phyloP scores from a whole-genome alignment of 140 eudicot species.

The Stevia rebaudiana region DNA sequence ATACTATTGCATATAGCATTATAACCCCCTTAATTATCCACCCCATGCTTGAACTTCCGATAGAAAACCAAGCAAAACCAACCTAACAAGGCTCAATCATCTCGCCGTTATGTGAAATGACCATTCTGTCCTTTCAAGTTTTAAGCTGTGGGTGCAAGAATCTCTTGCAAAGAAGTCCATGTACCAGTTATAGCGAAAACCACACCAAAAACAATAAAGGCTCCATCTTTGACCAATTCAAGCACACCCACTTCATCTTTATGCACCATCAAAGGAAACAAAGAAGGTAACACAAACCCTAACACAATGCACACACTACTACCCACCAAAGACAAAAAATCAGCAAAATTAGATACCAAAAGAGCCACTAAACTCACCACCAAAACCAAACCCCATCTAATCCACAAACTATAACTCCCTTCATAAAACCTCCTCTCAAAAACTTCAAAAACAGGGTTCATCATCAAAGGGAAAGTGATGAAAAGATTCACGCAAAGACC shows the following conservation, averaged over 20 bases:
- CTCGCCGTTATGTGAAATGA: slow-evolving; percentile 3
- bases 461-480: slow-evolving; percentile 81
- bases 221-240: slow-evolving; percentile 41
- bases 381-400: slow-evolving; percentile 70
- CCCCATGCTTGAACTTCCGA: neutral
- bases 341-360: slow-evolving; percentile 82
- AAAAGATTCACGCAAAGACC: slow-evolving; percentile 74
- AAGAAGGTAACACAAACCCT: slow-evolving; percentile 82
- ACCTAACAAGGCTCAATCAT: neutral
- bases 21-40: slow-evolving; percentile 8
- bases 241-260: slow-evolving; percentile 55
- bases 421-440: slow-evolving; percentile 74
- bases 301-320: slow-evolving; percentile 78
- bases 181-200: slow-evolving; percentile 61
- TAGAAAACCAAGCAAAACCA: slow-evolving; percentile 10
- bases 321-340: slow-evolving; percentile 90
- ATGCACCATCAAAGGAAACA: slow-evolving; percentile 64
- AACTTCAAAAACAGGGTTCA: slow-evolving; percentile 91
- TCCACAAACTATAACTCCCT: slow-evolving; percentile 63
- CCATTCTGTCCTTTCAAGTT: neutral
- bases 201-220: slow-evolving; percentile 49
- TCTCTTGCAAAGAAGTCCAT: slow-evolving; percentile 62
- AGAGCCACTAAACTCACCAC: slow-evolving; percentile 75
- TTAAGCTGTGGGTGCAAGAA: slow-evolving; percentile 43
- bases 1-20: slow-evolving; percentile 18